These are phyloP conservation scores for Zea mays DNA, from an alignment of 176 grass and related monocot genomes.

Conservation along the genomic window Zm-B73-REFERENCE-NAM-5.0 NC_050104.1:79777501-79778000, in stretches of 20 bases:
- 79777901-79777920: constrained; percentile 16
- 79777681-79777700: too few species aligned
- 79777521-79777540: background rate
- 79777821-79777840: background rate
- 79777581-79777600: background rate
- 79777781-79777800: too few species aligned
- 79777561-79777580: background rate
- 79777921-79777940: too few species aligned
- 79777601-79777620: background rate
- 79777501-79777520: background rate
- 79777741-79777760: background rate
- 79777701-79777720: too few species aligned
- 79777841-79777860: background rate
- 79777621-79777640: background rate
- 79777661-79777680: background rate
- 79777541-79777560: too few species aligned
- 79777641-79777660: background rate
- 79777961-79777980: too few species aligned
- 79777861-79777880: background rate
- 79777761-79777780: too few species aligned
- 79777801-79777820: background rate
- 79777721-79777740: background rate
- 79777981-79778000: too few species aligned
- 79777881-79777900: background rate
- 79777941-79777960: too few species aligned